phyloP scores from a whole-genome alignment of 176 grass and related monocot genomes.

The Ampelocalamus luodianensis region DNA sequence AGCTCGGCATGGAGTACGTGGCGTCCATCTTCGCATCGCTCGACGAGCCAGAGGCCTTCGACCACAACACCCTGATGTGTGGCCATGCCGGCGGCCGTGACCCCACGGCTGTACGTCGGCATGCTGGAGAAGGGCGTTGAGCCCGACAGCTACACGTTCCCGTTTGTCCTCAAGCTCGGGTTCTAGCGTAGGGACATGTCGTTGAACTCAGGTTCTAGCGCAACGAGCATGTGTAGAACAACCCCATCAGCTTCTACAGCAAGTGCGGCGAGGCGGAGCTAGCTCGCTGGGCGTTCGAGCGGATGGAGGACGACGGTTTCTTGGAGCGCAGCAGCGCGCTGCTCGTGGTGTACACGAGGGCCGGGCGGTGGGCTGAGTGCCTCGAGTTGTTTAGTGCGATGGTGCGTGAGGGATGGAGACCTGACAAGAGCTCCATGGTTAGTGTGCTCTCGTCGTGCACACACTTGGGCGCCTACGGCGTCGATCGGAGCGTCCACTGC shows the following conservation, averaged over 20 bases:
- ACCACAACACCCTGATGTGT: conserved; percentile 84
- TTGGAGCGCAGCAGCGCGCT: conserved; percentile 75
- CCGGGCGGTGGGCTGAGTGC: conserved; percentile 56
- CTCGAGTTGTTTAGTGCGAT: conserved; percentile 57
- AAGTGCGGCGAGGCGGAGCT: conserved; percentile 59
- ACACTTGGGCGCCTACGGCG: conserved; percentile 58
- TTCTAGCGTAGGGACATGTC: conserved; percentile 58
- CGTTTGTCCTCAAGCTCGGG: conserved; percentile 55
- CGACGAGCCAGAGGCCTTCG: conserved; percentile 64
- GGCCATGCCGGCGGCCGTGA: conserved; percentile 38
- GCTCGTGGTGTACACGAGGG: conserved; percentile 53
- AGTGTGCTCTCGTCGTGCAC: conserved; percentile 58
- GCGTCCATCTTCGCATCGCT: conserved; percentile 66
- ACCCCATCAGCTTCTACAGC: conserved; percentile 77
- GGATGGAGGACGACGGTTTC: conserved; percentile 48
- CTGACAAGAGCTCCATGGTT: conserved; percentile 75
- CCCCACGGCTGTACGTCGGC: conserved; percentile 53
- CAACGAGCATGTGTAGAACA: conserved; percentile 70
- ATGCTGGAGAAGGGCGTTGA: conserved; percentile 48
- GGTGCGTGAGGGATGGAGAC: conserved; percentile 46
- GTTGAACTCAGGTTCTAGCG: conserved; percentile 54
- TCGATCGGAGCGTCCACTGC: conserved; percentile 62
- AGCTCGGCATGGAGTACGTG: conserved; percentile 79
- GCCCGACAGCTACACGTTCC: conserved; percentile 74
- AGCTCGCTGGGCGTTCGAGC: conserved; percentile 52